phyloP scores from a whole-genome alignment of 441 rosid species.

The Macaranga tanarius region DNA sequence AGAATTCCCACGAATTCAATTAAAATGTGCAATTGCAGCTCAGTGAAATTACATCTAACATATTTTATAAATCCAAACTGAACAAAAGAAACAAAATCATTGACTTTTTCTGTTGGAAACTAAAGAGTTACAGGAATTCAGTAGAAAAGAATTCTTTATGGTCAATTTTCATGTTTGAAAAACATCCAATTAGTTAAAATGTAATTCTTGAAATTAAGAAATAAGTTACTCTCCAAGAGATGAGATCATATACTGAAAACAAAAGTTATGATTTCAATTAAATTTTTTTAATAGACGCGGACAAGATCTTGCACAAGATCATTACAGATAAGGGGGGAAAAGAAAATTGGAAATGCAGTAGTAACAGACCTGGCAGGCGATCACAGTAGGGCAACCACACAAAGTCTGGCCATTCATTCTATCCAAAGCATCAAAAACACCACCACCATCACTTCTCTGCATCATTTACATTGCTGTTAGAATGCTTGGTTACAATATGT shows the following conservation, averaged over 20 bases:
- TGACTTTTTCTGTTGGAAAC: background rate
- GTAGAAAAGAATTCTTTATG: too few relatives aligned
- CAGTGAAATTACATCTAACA: background rate
- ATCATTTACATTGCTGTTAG: constrained; percentile 29
- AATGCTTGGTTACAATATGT: constrained; percentile 9
- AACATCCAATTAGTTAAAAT: too few relatives aligned
- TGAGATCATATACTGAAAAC: too few relatives aligned
- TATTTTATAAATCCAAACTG: background rate
- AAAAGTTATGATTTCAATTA: too few relatives aligned
- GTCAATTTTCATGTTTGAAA: too few relatives aligned
- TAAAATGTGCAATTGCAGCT: background rate
- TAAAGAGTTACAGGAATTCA: too few relatives aligned
- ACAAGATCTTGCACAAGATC: background rate
- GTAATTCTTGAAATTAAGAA: too few relatives aligned
- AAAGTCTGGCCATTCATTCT: constrained; percentile 78
- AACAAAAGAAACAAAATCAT: background rate
- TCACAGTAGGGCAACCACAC: constrained; percentile 73
- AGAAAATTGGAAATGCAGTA: background rate
- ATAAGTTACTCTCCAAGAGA: too few relatives aligned
- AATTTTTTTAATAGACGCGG: too few relatives aligned
- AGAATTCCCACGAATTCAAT: background rate
- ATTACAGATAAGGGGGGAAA: background rate
- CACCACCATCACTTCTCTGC: constrained; percentile 96
- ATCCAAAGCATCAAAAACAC: constrained; percentile 74
- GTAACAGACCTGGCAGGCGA: constrained; percentile 75